Percentiles rank a stretch among this genome's conserved stretches.
Evolutionary conservation across 257 asterid species (phyloP).

Genomic region (Nicotiana noctiflora): DNA sequence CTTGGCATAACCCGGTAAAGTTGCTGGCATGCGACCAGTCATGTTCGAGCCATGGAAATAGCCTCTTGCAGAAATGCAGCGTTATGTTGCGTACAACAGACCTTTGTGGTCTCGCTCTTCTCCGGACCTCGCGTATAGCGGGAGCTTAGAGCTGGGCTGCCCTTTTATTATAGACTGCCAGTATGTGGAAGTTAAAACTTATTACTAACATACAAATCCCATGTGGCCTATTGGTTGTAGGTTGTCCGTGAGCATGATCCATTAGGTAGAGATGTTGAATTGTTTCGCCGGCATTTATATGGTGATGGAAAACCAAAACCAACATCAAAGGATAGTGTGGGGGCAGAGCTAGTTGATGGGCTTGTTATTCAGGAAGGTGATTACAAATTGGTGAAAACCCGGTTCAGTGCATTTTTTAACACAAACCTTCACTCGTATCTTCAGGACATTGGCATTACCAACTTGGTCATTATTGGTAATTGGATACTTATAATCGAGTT

Average conservation of each 20-base stretch:
- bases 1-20: too few relatives aligned
- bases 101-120: too few relatives aligned
- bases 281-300: conserved; percentile 59
- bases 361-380: conserved; percentile 62
- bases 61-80: too few relatives aligned
- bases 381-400: conserved; percentile 82
- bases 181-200: neutral
- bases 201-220: neutral
- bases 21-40: too few relatives aligned
- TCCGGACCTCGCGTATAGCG: too few relatives aligned
- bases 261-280: conserved; percentile 74
- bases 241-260: conserved; percentile 92
- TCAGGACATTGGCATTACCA: conserved; percentile 47
- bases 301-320: conserved; percentile 58
- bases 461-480: conserved; percentile 55
- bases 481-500: neutral
- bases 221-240: conserved; percentile 20
- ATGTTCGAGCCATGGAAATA: too few relatives aligned
- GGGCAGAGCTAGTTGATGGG: conserved; percentile 81
- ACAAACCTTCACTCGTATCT: conserved; percentile 77
- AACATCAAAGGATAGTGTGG: conserved; percentile 57
- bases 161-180: too few relatives aligned
- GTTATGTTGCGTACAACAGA: too few relatives aligned
- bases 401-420: conserved; percentile 85
- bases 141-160: too few relatives aligned